phyloP scores from a whole-genome alignment of 2,329 filamentous ascomycete genomes.

The Ophiocordyceps camponoti-floridani region DNA sequence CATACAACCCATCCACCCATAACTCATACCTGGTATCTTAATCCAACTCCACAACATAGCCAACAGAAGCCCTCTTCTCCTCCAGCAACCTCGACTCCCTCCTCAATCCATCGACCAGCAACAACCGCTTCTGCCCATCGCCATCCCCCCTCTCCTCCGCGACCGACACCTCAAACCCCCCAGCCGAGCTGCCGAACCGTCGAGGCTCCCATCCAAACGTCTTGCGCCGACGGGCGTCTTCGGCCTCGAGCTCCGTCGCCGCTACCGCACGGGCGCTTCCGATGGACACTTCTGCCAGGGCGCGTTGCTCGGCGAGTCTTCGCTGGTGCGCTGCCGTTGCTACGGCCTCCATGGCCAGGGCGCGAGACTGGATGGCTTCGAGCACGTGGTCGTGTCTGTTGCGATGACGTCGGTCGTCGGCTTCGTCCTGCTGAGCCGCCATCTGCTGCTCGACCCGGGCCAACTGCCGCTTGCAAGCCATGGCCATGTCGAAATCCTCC shows the following conservation, averaged over 20 bases:
- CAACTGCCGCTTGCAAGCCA: constrained; percentile 31
- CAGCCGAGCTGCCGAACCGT: constrained; percentile 21
- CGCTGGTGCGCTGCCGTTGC: constrained; percentile 13
- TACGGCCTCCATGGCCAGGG: constrained; percentile 26
- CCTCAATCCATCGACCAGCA: constrained; percentile 23
- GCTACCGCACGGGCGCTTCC: constrained; percentile 25
- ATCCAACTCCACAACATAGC: constrained; percentile 35
- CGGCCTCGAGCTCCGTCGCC: constrained; percentile 26
- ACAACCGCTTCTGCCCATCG: constrained; percentile 25
- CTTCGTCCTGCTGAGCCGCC: constrained; percentile 25
- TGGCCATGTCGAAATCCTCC: constrained; percentile 28
- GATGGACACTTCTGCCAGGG: constrained; percentile 26
- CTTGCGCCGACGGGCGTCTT: constrained; percentile 23
- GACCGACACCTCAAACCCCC: constrained; percentile 11
- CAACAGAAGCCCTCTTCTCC: constrained; percentile 27
- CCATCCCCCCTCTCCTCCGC: constrained; percentile 18
- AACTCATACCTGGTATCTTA: constrained; percentile 4
- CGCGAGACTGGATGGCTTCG: constrained; percentile 21
- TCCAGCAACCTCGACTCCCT: not conserved
- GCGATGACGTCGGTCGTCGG: constrained; percentile 31
- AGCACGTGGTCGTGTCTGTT: constrained; percentile 28
- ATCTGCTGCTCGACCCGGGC: constrained; percentile 33
- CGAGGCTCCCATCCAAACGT: constrained; percentile 28
- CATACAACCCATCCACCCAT: too few species aligned
- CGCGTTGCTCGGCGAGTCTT: constrained; percentile 26